A percentile compares a stretch with the other conserved stretches of the same genome.
Conservation (phyloP, 2,329 filamentous ascomycete species). For the Cadophora gregata region DNA sequence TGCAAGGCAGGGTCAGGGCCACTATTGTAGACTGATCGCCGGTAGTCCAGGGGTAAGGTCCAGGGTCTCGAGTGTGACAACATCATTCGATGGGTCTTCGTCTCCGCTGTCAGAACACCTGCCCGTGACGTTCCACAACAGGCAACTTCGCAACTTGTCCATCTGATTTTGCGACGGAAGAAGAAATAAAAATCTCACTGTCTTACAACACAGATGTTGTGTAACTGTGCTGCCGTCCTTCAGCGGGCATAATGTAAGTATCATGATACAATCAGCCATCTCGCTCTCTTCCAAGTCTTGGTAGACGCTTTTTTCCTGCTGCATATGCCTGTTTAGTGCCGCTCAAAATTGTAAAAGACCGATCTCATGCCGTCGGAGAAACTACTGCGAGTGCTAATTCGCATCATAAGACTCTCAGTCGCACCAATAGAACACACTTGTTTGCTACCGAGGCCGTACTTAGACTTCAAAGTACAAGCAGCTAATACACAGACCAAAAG, state of each 20-base stretch:
- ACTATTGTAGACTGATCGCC: background rate
- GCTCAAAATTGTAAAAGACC: background rate
- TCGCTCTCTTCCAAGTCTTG: background rate
- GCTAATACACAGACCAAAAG: background rate
- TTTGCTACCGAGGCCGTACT: background rate
- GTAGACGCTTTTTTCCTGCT: background rate
- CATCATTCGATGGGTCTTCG: background rate
- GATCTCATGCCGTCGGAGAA: background rate
- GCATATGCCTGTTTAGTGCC: background rate
- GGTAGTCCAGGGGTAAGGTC: background rate
- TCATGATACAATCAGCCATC: background rate
- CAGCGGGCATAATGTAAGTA: background rate
- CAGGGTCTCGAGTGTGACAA: background rate
- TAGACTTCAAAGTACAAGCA: background rate
- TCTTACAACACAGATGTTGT: background rate
- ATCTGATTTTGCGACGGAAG: background rate
- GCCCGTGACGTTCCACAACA: background rate
- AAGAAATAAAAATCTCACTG: background rate
- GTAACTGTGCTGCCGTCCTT: background rate
- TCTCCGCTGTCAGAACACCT: constrained; percentile 6
- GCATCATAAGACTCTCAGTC: background rate
- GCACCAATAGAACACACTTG: background rate
- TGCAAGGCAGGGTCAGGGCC: background rate
- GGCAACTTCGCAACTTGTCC: background rate
- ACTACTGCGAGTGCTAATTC: background rate